These are phyloP conservation scores for Phytophthora meadii DNA, from an alignment of 352 stramenopile genomes.

Conservation along the genomic window DNA sequence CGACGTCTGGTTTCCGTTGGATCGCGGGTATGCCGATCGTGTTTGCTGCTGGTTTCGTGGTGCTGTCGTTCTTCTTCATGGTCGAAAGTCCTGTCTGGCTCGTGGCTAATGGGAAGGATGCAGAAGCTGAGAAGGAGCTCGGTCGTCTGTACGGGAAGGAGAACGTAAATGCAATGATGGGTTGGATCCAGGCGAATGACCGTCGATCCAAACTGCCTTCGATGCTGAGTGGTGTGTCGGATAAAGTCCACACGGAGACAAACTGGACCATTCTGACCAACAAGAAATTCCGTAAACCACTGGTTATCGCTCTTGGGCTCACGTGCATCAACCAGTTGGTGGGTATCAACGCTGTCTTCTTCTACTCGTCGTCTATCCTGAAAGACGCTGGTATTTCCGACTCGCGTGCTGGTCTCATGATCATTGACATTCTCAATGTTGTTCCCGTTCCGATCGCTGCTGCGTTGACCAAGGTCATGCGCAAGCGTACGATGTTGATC, in stretches of 20 bases:
- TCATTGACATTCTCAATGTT: conserved; percentile 62
- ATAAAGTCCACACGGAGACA: conserved; percentile 20
- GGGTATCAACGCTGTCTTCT: conserved; percentile 71
- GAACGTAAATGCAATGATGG: conserved; percentile 38
- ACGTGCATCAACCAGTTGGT: conserved; percentile 64
- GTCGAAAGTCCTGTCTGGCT: conserved; percentile 58
- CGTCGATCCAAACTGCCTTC: conserved; percentile 33
- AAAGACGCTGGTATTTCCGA: conserved; percentile 57
- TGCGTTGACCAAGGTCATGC: conserved; percentile 34
- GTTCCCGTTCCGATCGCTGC: conserved; percentile 46
- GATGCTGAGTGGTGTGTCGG: conserved; percentile 7
- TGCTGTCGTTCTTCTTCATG: conserved; percentile 41
- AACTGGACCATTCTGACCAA: conserved; percentile 33
- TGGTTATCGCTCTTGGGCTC: conserved; percentile 50
- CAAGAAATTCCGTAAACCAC: conserved; percentile 39
- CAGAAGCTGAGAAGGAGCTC: conserved; percentile 35
- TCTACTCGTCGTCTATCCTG: conserved; percentile 71
- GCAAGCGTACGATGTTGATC: conserved; percentile 53
- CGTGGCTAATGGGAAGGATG: conserved; percentile 36
- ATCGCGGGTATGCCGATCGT: conserved; percentile 52
- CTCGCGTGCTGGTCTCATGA: conserved; percentile 53
- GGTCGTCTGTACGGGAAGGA: conserved; percentile 43
- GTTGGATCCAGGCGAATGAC: conserved; percentile 40
- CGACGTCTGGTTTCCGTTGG: conserved; percentile 53
- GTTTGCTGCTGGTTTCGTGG: conserved; percentile 34